A percentile compares a stretch with the other conserved stretches of the same genome.
Evolutionary conservation across 2,329 filamentous ascomycete genomes (phyloP).

Genomic region (Aspergillus ruber): DNA sequence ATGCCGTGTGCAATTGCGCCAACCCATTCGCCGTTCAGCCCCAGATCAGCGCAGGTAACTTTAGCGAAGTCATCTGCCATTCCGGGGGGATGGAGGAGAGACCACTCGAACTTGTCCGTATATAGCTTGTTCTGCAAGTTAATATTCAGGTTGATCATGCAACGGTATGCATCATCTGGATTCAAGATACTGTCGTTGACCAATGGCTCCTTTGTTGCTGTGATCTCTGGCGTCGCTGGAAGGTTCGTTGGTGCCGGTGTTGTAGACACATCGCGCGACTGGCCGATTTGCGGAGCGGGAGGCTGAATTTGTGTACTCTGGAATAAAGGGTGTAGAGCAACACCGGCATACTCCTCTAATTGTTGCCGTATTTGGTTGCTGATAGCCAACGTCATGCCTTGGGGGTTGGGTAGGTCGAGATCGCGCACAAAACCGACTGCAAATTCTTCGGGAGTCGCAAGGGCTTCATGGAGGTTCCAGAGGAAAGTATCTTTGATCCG

Average conservation of each 20-base stretch:
- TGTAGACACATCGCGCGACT: slow-evolving; percentile 50
- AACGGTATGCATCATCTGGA: slow-evolving; percentile 90
- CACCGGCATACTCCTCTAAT: slow-evolving; percentile 89
- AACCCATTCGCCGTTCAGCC: slow-evolving; percentile 85
- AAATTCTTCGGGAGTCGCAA: slow-evolving; percentile 93
- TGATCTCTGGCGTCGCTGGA: slow-evolving; percentile 53
- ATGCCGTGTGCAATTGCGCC: slow-evolving; percentile 93
- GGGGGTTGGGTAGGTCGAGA: slow-evolving; percentile 76
- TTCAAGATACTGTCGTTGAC: slow-evolving; percentile 70
- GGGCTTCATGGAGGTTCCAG: slow-evolving; percentile 93
- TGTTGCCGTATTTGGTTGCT: slow-evolving; percentile 92
- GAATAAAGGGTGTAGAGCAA: slow-evolving; percentile 88
- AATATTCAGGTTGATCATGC: slow-evolving; percentile 83
- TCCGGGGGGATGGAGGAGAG: slow-evolving; percentile 80
- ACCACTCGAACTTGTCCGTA: slow-evolving; percentile 98
- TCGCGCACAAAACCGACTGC: slow-evolving; percentile 87
- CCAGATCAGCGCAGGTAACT: slow-evolving; percentile 86
- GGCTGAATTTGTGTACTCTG: slow-evolving; percentile 43
- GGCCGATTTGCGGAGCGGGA: slow-evolving; percentile 23
- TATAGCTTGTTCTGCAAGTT: slow-evolving; percentile 88
- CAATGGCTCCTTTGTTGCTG: slow-evolving; percentile 29
- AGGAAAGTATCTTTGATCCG: slow-evolving; percentile 91
- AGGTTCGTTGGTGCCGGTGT: slow-evolving; percentile 44
- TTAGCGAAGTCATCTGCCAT: slow-evolving; percentile 89
- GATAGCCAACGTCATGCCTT: slow-evolving; percentile 67